Evolutionary conservation across 1,139 yeast genomes (phyloP).

Genomic region (Blastobotrys ciferrii): DNA sequence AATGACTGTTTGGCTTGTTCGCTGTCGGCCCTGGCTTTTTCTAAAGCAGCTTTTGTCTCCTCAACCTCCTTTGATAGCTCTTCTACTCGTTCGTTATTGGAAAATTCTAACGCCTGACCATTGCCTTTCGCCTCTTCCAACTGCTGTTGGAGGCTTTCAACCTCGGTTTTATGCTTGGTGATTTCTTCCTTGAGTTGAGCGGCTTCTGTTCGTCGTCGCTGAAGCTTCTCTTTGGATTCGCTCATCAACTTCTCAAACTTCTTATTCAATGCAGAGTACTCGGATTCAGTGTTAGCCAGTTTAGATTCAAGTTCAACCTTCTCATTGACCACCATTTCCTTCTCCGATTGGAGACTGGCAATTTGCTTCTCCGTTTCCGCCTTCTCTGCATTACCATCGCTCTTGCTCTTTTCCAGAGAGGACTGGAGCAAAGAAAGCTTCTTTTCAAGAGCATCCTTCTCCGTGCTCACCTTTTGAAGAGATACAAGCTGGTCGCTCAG

Average conservation of each 20-base stretch:
- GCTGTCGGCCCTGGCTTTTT: constrained; percentile 32
- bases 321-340: constrained; percentile 5
- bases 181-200: constrained; percentile 26
- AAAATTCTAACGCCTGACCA: constrained; percentile 13
- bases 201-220: constrained; percentile 28
- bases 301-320: constrained; percentile 10
- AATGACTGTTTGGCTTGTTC: constrained; percentile 23
- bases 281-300: constrained; percentile 10
- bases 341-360: constrained; percentile 8
- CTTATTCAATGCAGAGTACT: constrained; percentile 14
- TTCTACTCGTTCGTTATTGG: constrained; percentile 22
- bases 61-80: constrained; percentile 28
- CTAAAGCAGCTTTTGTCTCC: constrained; percentile 26
- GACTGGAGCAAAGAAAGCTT: constrained; percentile 8
- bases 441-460: constrained; percentile 21
- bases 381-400: constrained; percentile 2
- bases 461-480: constrained; percentile 33
- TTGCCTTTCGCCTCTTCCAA: constrained; percentile 22
- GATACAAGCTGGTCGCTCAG: constrained; percentile 24
- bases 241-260: constrained; percentile 29
- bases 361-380: constrained; percentile 3
- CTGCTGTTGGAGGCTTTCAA: constrained; percentile 24
- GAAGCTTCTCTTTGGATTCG: constrained; percentile 35
- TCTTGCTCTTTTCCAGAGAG: constrained; percentile 5
- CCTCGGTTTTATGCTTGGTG: constrained; percentile 20